Base-by-base conservation (phyloP, 202 grass and related monocot species). In the Cymbopogon flexuosus region DNA sequence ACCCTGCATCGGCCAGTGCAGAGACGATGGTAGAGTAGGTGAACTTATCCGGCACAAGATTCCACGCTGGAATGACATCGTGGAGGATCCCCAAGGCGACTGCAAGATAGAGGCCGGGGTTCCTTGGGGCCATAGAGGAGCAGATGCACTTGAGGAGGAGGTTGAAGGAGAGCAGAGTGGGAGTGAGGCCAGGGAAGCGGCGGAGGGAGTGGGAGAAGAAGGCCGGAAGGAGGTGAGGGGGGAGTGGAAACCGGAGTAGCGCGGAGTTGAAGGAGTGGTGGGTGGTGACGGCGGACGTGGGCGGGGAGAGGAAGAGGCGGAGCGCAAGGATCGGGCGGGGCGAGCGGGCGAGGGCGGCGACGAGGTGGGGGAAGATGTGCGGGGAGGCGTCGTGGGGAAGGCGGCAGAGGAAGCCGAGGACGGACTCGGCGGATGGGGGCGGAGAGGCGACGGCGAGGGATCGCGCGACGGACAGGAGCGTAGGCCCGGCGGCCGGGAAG, bases 1-100 rank as follows among this genome's bases (percentile, higher is more conserved):
- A 3, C 19, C 54, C 54, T 23, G 54, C 54, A 58, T 58, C 54
- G 0, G 88, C 73, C 8, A 98, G 68, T 1, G 81, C 70, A 6
- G 91, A 88, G 62, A 94, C 91, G 23, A 94, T 37, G 0, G 94
- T 97, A 6, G 95, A 98, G 69, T 98, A 98, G 27, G 90, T 94
- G 88, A 94, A 98, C 37, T 91, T 89, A 72, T 98, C 95, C 6
- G 90, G 95, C 15, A 31, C 56, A 35, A 91, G 90, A 31, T 89
- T 75, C 10, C 88, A 84, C 22, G 60, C 57, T 0, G 92, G 90
- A 13, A 93, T 84, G 52, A 34, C 61, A 30, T 84, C 81, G 13
- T 92, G 88, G 10, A 95, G 66, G 27, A 98, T 36, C 40, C 59
- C 72, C 5, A 95, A 5, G 0, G 86, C 79, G 22, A 84, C 13